Evolutionary conservation across 176 grass and related monocot species (phyloP), one percentile per base, ranked within the genome.

Genomic region (Lolium rigidum): DNA sequence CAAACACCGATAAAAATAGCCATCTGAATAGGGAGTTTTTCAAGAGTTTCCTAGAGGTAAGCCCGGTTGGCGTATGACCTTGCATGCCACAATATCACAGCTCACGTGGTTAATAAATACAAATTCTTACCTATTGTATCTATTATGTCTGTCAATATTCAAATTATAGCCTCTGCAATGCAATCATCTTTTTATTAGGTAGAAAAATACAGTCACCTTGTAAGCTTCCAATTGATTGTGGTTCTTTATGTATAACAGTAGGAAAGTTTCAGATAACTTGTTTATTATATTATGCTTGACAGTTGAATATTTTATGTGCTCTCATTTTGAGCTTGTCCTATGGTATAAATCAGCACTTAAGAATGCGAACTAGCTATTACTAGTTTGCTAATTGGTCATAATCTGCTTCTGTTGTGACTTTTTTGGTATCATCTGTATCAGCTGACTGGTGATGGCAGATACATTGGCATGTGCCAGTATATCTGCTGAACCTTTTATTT

Each of bases 41-140:
- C 68, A 78, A 84, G 25, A 91, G 89, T 47, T 98, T 98, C 87
- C 69, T 98, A 20, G 83, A 93, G 86, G 95, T 95, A 86, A 71
- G 26, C 39, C 65, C 13, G 12, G 67, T 26, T 9, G 14, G 20
- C 2, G n/a, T 4, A 83, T 71, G 31, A 68, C 24, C 22, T 88
- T 69, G 56, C 54, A 69, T 37, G 38, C 48, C 9, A 52, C 25
- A 43, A 50, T 4, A 84, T 61, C 1, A 15, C 46, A 80, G 3
- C 24, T 72, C 38, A 18, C 66, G 70, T 72, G 49, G 13, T 59
- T 72, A 58, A 44, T 25, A 73, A 49, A 49, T 49, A 65, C 3
- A 22, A 20, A 81, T 58, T 10, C 41, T 67, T 82, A 35, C 6
- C 10, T 18, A 69, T 82, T 25, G 17, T 68, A 68, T 54, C 10